A percentile compares a stretch with the other conserved stretches of the same genome.
Conservation (phyloP, 768 basidiomycete genomes). For the Crepidotus variabilis region DNA sequence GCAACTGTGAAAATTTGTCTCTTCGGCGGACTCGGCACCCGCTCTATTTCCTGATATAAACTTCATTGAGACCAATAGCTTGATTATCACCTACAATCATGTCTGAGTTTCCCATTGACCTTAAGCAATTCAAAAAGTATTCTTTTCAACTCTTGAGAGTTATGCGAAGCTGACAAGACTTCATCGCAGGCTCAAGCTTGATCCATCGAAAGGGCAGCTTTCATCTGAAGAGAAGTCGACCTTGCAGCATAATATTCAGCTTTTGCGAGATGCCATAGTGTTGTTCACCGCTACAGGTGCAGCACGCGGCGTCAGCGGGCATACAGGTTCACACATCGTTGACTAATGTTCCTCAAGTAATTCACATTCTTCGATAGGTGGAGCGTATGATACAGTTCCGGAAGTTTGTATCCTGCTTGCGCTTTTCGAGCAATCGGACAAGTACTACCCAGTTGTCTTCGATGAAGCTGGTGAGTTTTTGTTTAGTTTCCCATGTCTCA, state of each 20-base stretch:
- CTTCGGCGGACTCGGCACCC: neutral
- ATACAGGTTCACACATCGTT: constrained; percentile 52
- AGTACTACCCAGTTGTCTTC: constrained; percentile 67
- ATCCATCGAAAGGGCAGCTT: constrained; percentile 62
- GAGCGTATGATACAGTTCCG: constrained; percentile 75
- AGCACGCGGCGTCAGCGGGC: constrained; percentile 83
- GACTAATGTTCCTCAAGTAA: too few species aligned
- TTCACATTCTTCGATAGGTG: constrained; percentile 33
- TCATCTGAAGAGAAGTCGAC: constrained; percentile 56
- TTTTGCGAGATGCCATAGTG: constrained; percentile 82
- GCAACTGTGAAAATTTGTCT: neutral
- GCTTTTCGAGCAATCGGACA: constrained; percentile 62
- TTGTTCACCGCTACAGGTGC: constrained; percentile 84
- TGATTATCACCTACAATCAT: constrained; percentile 21
- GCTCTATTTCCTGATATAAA: neutral
- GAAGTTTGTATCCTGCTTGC: constrained; percentile 79
- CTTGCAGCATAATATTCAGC: constrained; percentile 68
- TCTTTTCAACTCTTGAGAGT: neutral
- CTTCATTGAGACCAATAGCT: constrained; percentile 2
- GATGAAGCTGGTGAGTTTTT: constrained; percentile 69
- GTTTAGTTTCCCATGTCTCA: neutral
- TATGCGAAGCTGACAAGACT: neutral
- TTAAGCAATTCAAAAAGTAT: constrained; percentile 72
- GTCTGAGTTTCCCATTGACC: constrained; percentile 69
- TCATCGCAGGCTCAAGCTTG: constrained; percentile 57